These are phyloP conservation scores for Bruguiera sexangula DNA, from an alignment of 345 rosid genomes.

Conservation along the genomic window DNA sequence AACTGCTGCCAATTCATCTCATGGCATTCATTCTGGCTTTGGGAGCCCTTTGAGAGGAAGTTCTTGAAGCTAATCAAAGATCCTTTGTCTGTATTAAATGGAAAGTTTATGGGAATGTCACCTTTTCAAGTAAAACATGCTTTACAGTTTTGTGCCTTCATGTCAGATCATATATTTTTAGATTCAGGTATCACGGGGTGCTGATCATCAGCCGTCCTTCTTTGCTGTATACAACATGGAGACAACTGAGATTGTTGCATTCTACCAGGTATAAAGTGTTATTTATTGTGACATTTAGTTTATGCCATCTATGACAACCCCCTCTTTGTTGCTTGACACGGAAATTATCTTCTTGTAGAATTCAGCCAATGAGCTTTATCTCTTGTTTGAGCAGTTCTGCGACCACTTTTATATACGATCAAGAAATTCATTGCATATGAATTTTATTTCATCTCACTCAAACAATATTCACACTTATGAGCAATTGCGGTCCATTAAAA, in stretches of 20 bases:
- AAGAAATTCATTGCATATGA: slow-evolving; percentile 57
- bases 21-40: too few relatives aligned
- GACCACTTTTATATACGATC: slow-evolving; percentile 75
- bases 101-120: neutral
- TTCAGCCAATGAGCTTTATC: slow-evolving; percentile 78
- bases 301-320: neutral
- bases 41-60: too few relatives aligned
- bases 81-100: neutral
- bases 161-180: slow-evolving; percentile 23
- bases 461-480: slow-evolving; percentile 72
- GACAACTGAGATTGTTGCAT: slow-evolving; percentile 90
- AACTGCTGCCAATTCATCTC: too few relatives aligned
- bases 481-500: slow-evolving; percentile 62
- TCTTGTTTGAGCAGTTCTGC: slow-evolving; percentile 73
- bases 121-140: neutral
- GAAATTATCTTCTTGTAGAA: slow-evolving; percentile 48
- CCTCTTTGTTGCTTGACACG: slow-evolving; percentile 8
- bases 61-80: too few relatives aligned
- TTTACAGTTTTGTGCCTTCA: neutral
- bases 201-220: slow-evolving; percentile 77
- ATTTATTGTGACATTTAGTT: slow-evolving; percentile 6
- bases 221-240: slow-evolving; percentile 97
- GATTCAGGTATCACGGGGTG: slow-evolving; percentile 57
- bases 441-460: slow-evolving; percentile 84
- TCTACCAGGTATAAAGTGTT: slow-evolving; percentile 61